A percentile compares a stretch with the other conserved stretches of the same genome.
phyloP scores from a whole-genome alignment of 257 asterid genomes.

The Buddleja alternifolia region DNA sequence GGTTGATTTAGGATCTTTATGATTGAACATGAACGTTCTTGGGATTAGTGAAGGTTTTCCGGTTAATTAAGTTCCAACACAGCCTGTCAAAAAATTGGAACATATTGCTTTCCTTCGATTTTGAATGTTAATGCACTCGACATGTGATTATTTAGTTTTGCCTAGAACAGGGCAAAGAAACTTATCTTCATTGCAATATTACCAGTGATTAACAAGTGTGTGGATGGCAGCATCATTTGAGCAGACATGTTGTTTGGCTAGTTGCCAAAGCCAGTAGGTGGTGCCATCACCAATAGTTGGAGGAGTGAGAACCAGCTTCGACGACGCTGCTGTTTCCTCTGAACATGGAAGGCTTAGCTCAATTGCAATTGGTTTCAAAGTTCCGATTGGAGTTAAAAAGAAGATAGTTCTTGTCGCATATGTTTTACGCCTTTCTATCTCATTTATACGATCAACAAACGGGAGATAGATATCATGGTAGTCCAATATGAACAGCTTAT shows the following conservation, averaged over 20 bases:
- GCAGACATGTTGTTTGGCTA: slow-evolving; percentile 26
- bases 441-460: slow-evolving; percentile 20
- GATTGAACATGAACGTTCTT: too few relatives aligned
- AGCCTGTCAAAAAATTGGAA: too few relatives aligned
- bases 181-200: too few relatives aligned
- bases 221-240: slow-evolving; percentile 26
- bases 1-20: too few relatives aligned
- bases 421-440: slow-evolving; percentile 26
- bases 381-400: neutral
- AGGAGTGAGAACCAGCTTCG: slow-evolving; percentile 26
- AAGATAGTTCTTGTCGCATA: slow-evolving; percentile 31
- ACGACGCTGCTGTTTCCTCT: slow-evolving; percentile 7
- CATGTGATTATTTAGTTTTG: too few relatives aligned
- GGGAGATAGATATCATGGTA: slow-evolving; percentile 28
- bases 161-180: too few relatives aligned
- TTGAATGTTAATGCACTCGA: too few relatives aligned
- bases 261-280: slow-evolving; percentile 18
- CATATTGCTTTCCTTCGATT: too few relatives aligned
- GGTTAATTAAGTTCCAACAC: too few relatives aligned
- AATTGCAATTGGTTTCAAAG: slow-evolving; percentile 17
- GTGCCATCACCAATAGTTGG: slow-evolving; percentile 14
- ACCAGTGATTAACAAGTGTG: slow-evolving; percentile 32
- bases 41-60: too few relatives aligned
- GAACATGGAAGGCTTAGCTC: slow-evolving; percentile 29
- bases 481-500: slow-evolving; percentile 30